Base-by-base conservation (phyloP, 305 asterid species). In the Fraxinus velutina region DNA sequence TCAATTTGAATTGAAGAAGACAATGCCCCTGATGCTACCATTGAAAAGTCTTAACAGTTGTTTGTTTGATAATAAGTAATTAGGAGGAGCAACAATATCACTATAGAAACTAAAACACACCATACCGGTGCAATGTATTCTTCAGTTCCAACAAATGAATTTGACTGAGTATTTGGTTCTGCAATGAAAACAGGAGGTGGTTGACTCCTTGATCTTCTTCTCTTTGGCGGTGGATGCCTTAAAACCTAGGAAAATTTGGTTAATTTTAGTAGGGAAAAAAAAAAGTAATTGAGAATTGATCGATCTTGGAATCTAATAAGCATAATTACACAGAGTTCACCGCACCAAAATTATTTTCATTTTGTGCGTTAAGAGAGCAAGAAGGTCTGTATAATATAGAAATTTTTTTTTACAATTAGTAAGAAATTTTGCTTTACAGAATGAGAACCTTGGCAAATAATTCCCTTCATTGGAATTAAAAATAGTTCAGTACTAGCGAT, bases 51-150 rank as follows among this genome's bases (percentile, higher is more conserved):
- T 30, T 4, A 27, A 68, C 39, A 10, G 21, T 29, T 68, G 15
- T 30, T 62, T 6, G 34, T 30, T 12, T 42, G 62, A 29, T 36
- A 47, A 78, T 73, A 73, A 74, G 55, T 42, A 84, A 79, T 50
- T 15, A n/a, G 78, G 75, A 82, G 24, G 13, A 21, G 55, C 29
- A 80, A 47, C 22, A 64, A 2, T 39, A 27, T 76, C 50, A 32
- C 27, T 8, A 72, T 44, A 79, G 15, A 78, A 27, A 77, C 57
- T 27, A 64, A 85, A 68, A 47, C 73, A 50, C 55, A 37, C 8
- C 87, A 66, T 94, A 96, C 99, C 87, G 99, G 98, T 60, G 99
- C 97, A 86, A 96, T 94, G 83, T 96, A 96, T 84, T 96, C 99
- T 89, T 96, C 98, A 79, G 99, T 96, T 73, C 99, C 99, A 24